Base-by-base conservation (phyloP, 2,329 filamentous ascomycete genomes). In the Gremmenia infestans region DNA sequence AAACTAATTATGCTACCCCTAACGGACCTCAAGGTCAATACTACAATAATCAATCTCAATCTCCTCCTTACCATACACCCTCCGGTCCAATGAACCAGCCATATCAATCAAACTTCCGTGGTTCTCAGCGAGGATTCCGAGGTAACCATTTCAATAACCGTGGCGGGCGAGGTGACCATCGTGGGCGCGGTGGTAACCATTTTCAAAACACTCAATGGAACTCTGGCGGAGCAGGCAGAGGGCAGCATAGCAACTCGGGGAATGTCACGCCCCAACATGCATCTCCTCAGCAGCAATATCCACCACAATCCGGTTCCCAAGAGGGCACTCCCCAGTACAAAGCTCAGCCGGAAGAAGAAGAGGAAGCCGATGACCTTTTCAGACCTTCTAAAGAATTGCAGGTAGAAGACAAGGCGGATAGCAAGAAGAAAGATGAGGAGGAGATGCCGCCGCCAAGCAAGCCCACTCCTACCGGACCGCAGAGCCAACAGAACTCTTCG, bases 181-280 rank as follows among this genome's bases (percentile, higher is more conserved):
- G 86, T 51, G 83, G 84, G 37, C 64, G 68, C 12, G 83, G 84
- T 46, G 67, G 68, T 39, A 75, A 76, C 60, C 75, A 85, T 72
- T 81, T 87, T 76, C 78, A 85, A 72, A 83, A 88, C 72, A 70
- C 85, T 2, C 88, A 90, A 47, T 92, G 89, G 87, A 87, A 81
- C 54, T 79, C 83, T 49, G 76, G 79, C 17, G 76, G 78, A 53
- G 76, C 78, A 64, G 81, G 79, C 68, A 76, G 80, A 55, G 65
- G 70, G 37, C 69, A 73, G 55, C 63, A 74, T 53, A 69, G 71
- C 52, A 76, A 75, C 54, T 69, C 73, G 23, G 71, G 66, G 2
- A 66, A 66, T 49, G 65, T 62, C 22, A 70, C 69, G 17, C 67
- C 68, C 15, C 67, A 70, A 36, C 68, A 70, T 35, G 51, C 59